Evolutionary conservation across 2,329 filamentous ascomycete species (phyloP).

Genomic region (Pseudogymnoascus sp.): DNA sequence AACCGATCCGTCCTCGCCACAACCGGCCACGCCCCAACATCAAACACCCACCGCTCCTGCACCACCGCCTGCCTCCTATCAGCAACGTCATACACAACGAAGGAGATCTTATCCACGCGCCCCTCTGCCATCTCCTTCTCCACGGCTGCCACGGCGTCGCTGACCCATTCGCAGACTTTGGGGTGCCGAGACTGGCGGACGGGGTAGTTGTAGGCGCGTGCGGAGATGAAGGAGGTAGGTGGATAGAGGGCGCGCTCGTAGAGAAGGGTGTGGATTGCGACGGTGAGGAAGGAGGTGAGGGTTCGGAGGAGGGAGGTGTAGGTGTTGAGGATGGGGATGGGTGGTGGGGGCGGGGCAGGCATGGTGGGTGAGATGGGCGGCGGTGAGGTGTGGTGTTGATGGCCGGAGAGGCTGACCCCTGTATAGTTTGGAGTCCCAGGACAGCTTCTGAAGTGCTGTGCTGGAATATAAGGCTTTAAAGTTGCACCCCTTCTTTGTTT

Average conservation of each 20-base stretch:
- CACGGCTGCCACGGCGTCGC: slow-evolving; percentile 53
- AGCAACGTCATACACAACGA: slow-evolving; percentile 29
- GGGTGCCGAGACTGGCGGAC: slow-evolving; percentile 63
- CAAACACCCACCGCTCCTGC: slow-evolving; percentile 35
- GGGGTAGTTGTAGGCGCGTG: slow-evolving; percentile 62
- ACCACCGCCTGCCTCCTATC: slow-evolving; percentile 22
- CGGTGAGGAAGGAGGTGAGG: slow-evolving; percentile 58
- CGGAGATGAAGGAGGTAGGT: slow-evolving; percentile 53
- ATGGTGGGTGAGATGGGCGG: slow-evolving; percentile 10
- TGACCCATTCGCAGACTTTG: slow-evolving; percentile 61
- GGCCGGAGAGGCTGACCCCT: neutral
- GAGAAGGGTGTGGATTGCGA: slow-evolving; percentile 62
- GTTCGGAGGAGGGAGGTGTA: slow-evolving; percentile 41
- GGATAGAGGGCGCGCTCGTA: slow-evolving; percentile 61
- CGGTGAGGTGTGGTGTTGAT: neutral
- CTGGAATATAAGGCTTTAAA: neutral
- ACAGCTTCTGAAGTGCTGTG: neutral
- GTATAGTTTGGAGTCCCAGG: neutral
- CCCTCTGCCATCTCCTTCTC: slow-evolving; percentile 49
- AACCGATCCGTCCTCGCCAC: slow-evolving; percentile 28
- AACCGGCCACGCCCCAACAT: slow-evolving; percentile 31
- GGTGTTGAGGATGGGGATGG: slow-evolving; percentile 33
- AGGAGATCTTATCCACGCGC: slow-evolving; percentile 27
- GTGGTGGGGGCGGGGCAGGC: slow-evolving; percentile 11
- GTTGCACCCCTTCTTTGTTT: neutral